Base-by-base conservation (phyloP, 106 monocot species). In the Dioscorea alata region DNA sequence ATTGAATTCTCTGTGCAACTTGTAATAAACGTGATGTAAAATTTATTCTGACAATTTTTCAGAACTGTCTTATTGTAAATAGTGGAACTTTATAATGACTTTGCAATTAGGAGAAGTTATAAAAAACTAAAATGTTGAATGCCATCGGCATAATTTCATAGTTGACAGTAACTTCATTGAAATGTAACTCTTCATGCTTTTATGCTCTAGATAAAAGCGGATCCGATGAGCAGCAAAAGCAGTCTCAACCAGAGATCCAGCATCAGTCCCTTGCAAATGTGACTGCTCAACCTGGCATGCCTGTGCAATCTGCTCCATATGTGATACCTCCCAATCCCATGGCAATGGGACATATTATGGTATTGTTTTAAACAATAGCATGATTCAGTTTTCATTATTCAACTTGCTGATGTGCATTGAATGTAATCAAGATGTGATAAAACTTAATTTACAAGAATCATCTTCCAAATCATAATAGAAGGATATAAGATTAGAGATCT, bases 211-310 rank as follows among this genome's bases (percentile, higher is more conserved):
- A 85, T 71, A 70, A 77, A 14, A 71, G 56, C 65, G 81, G 66
- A 50, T 20, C 74, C 18, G 75, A 81, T 74, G 81, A 85, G 32
- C 81, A 75, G 50, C 78, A 78, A 63, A 69, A 68, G 33, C 73
- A 70, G 42, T 54, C 60, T 60, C 78, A 74, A 61, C 24, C 66
- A 60, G 82, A 78, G 42, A 58, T 34, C 61, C 82, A 71, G 60
- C 58, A 72, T n/a, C 74, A 75, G 22, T 34, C 58, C 49, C 22
- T 49, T 23, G 23, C 64, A 32, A 66, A 13, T 65, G 67, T 49
- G 52, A 75, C 61, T 33, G 71, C 59, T 19, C 67, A 81, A 64
- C 58, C 82, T 32, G 66, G 70, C 13, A 54, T 75, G 49, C 34
- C 74, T 48, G 59, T 72, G 59, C 85, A 67, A 69, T 58, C 74